Conservation (phyloP, 768 basidiomycete species). For the Tylopilus intermedius region DNA sequence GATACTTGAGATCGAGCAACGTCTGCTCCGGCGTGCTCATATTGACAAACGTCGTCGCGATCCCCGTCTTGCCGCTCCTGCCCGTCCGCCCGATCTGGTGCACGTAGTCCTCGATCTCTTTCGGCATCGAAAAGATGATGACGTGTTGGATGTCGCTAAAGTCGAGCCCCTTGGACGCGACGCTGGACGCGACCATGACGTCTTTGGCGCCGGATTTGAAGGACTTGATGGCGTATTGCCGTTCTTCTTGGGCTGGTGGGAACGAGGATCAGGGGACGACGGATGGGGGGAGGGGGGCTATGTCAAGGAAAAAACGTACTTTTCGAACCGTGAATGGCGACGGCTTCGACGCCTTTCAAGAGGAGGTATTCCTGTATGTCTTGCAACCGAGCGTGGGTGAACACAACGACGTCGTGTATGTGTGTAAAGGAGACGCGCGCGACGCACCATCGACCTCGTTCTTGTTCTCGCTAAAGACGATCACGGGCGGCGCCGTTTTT, state of each 20-base stretch:
- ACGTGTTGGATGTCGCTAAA: conserved; percentile 99
- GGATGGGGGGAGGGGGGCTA: background rate
- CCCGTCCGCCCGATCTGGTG: conserved; percentile 99
- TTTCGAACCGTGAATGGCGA: conserved; percentile 97
- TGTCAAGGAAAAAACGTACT: conserved; percentile 42
- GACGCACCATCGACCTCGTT: conserved; percentile 96
- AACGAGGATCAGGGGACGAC: background rate
- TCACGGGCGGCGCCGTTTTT: conserved; percentile 96
- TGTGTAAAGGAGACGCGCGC: background rate
- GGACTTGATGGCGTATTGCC: conserved; percentile 97
- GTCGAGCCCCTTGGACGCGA: conserved; percentile 97
- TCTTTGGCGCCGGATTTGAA: conserved; percentile 98
- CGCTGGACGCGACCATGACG: conserved; percentile 98
- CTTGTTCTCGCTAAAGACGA: conserved; percentile 98
- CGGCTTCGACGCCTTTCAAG: conserved; percentile 95
- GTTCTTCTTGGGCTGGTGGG: conserved; percentile 85
- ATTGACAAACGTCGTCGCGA: conserved; percentile 98
- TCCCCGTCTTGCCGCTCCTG: conserved; percentile 95
- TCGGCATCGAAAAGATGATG: conserved; percentile 99
- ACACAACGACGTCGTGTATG: background rate
- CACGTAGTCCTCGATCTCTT: conserved; percentile 99
- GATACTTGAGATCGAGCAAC: conserved; percentile 90
- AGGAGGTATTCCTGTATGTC: conserved; percentile 98
- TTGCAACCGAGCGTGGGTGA: conserved; percentile 27
- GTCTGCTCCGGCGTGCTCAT: conserved; percentile 98